phyloP scores from a whole-genome alignment of 2,329 filamentous ascomycete genomes.

The Chalaropsis thielavioides region DNA sequence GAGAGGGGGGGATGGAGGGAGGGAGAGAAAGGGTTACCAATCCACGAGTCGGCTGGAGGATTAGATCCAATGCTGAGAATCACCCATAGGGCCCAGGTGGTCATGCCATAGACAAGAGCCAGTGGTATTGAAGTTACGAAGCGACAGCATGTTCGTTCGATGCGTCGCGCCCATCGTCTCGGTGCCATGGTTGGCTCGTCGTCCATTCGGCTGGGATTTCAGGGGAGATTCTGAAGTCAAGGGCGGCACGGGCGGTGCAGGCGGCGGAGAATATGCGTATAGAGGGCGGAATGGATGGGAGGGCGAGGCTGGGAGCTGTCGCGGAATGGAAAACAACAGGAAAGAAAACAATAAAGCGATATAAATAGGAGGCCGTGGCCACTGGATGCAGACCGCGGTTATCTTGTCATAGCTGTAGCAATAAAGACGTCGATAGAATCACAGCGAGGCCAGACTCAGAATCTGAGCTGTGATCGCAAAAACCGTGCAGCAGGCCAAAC shows the following conservation, averaged over 20 bases:
- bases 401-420: not conserved
- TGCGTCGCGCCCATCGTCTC: constrained; percentile 49
- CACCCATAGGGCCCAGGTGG: constrained; percentile 90
- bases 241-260: too few relatives aligned
- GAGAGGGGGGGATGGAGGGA: too few relatives aligned
- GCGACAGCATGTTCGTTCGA: constrained; percentile 74
- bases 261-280: not conserved
- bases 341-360: constrained; percentile 7
- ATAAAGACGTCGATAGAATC: not conserved
- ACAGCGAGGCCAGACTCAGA: not conserved
- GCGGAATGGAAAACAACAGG: not conserved
- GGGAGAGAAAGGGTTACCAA: constrained; percentile 34
- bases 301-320: not conserved
- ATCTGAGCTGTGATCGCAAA: not conserved
- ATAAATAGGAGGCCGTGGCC: not conserved
- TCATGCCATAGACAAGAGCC: constrained; percentile 72
- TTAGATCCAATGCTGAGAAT: constrained; percentile 56
- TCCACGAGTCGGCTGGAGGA: constrained; percentile 38
- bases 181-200: constrained; percentile 32
- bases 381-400: not conserved
- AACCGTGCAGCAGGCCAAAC: not conserved
- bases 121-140: constrained; percentile 75
- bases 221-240: not conserved
- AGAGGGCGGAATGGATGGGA: not conserved
- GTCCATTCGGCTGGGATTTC: constrained; percentile 18